Evolutionary conservation across 2,329 filamentous ascomycete genomes (phyloP).

Genomic region (Microsporum audouinii): DNA sequence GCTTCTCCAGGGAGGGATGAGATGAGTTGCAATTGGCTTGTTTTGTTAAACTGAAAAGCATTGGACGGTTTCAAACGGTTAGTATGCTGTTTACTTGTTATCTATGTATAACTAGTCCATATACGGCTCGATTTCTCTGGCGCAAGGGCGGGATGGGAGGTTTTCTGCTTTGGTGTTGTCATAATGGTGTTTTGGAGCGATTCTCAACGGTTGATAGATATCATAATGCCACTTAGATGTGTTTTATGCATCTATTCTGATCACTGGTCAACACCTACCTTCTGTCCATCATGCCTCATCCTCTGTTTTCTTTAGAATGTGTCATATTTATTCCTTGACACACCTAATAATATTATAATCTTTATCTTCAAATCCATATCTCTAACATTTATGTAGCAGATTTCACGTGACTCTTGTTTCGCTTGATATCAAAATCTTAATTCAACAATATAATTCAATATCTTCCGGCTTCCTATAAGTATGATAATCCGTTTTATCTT

Average conservation of each 20-base stretch:
- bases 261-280: background rate
- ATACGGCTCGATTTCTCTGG: background rate
- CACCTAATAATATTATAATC: too few relatives aligned
- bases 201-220: background rate
- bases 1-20: slow-evolving; percentile 73
- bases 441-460: background rate
- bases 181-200: background rate
- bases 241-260: background rate
- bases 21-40: slow-evolving; percentile 46
- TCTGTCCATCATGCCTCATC: background rate
- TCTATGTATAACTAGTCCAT: slow-evolving; percentile 1
- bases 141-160: background rate
- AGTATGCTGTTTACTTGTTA: slow-evolving; percentile 1
- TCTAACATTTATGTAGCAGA: too few relatives aligned
- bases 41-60: background rate
- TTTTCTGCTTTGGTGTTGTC: background rate
- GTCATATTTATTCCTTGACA: too few relatives aligned
- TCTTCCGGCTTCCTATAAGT: background rate
- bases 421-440: background rate
- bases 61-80: background rate
- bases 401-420: background rate
- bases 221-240: slow-evolving; percentile 1
- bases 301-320: background rate
- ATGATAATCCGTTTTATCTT: background rate
- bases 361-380: too few relatives aligned